These are phyloP conservation scores for Pittosporum tobira DNA, from an alignment of 129 eudicot genomes.

Conservation along the genomic window DNA sequence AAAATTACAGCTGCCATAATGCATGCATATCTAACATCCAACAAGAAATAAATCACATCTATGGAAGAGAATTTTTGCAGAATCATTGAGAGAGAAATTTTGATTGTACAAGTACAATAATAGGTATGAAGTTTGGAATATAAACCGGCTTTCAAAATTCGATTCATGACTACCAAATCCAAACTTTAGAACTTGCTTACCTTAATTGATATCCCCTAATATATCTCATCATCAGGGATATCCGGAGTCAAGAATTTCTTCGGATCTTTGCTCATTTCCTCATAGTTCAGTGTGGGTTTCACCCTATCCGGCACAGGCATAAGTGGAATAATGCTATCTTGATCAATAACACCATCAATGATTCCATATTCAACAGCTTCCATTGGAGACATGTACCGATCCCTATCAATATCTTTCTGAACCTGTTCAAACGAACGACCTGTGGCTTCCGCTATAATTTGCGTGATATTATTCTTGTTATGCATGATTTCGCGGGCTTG, in stretches of 20 bases:
- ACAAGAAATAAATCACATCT: too few species aligned
- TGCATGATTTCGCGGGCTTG: slow-evolving; percentile 75
- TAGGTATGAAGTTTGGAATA: not conserved
- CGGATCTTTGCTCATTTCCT: slow-evolving; percentile 47
- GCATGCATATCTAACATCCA: too few species aligned
- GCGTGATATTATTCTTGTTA: slow-evolving; percentile 52
- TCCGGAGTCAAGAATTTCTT: slow-evolving; percentile 64
- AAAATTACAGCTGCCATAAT: too few species aligned
- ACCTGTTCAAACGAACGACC: slow-evolving; percentile 70
- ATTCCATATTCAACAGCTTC: slow-evolving; percentile 92
- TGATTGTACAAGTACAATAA: not conserved
- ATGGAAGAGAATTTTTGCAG: too few species aligned
- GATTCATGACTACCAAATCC: slow-evolving; percentile 7
- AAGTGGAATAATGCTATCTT: slow-evolving; percentile 78
- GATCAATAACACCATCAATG: slow-evolving; percentile 78
- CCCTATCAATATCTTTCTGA: slow-evolving; percentile 76
- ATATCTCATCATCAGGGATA: slow-evolving; percentile 92
- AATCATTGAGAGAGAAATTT: too few species aligned
- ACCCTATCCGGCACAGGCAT: slow-evolving; percentile 75
- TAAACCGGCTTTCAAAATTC: not conserved
- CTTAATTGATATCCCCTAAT: slow-evolving; percentile 23
- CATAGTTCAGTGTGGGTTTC: slow-evolving; percentile 39
- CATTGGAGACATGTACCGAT: slow-evolving; percentile 87
- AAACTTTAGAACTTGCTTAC: slow-evolving; percentile 9
- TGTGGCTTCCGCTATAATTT: slow-evolving; percentile 46